Evolutionary conservation across 2,329 filamentous ascomycete genomes (phyloP).

Genomic region (Polychaeton citri): DNA sequence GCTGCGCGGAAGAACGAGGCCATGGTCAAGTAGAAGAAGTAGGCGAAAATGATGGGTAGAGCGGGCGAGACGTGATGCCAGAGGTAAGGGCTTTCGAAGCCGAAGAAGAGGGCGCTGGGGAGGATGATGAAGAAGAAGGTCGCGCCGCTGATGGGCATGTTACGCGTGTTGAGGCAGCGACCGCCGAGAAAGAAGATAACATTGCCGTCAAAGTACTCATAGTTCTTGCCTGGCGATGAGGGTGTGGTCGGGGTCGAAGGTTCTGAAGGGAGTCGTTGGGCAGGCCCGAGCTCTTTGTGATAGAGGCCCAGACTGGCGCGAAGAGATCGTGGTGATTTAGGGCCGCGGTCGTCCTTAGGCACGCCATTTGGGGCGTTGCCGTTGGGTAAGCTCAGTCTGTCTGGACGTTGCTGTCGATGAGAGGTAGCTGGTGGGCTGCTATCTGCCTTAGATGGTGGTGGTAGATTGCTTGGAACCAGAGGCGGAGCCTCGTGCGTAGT

Average conservation of each 20-base stretch:
- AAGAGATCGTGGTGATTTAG: not conserved
- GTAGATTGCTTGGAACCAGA: conserved; percentile 11
- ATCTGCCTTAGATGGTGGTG: conserved; percentile 47
- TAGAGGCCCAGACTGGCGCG: not conserved
- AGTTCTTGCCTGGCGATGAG: conserved; percentile 48
- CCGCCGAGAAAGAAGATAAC: conserved; percentile 81
- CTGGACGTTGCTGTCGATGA: not conserved
- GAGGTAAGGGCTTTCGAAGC: conserved; percentile 69
- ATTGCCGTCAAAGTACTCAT: conserved; percentile 89
- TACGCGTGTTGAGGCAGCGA: conserved; percentile 73
- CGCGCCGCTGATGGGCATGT: conserved; percentile 76
- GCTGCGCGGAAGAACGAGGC: conserved; percentile 94
- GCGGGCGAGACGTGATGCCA: conserved; percentile 81
- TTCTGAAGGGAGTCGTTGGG: conserved; percentile 60
- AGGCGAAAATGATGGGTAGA: conserved; percentile 78
- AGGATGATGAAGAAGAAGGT: conserved; percentile 71
- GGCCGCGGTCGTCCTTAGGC: not conserved
- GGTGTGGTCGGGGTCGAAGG: conserved; percentile 50
- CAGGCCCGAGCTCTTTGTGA: not conserved
- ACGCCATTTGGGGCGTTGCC: not conserved
- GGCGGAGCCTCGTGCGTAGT: too few species aligned
- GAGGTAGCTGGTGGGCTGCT: conserved; percentile 18
- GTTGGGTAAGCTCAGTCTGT: not conserved
- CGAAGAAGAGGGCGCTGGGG: conserved; percentile 72
- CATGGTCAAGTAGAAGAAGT: conserved; percentile 78